These are phyloP conservation scores for Spirogloea muscicola DNA, from an alignment of 139 green algal genomes.

Conservation along the genomic window DNA sequence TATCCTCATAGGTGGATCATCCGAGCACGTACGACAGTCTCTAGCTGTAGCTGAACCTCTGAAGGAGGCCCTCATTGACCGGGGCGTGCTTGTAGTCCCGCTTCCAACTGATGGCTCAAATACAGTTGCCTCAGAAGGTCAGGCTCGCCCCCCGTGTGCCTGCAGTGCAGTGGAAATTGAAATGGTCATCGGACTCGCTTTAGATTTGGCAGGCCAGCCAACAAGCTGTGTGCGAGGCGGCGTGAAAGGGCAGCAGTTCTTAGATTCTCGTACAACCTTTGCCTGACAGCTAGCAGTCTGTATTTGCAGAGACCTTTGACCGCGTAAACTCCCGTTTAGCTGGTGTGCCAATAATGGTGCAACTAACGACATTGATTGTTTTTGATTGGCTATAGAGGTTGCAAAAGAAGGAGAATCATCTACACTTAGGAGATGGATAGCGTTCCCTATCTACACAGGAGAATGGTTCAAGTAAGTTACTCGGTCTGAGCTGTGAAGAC, in stretches of 20 bases:
- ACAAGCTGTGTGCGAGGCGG: not conserved
- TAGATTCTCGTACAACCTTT: no score
- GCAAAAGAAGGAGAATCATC: not conserved
- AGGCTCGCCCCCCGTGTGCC: no score
- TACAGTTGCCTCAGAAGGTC: not conserved
- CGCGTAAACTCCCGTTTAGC: no score
- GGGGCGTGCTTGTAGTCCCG: conserved; percentile 27
- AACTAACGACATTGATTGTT: not conserved
- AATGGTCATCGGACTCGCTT: not conserved
- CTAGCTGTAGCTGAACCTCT: conserved; percentile 13
- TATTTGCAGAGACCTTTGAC: not conserved
- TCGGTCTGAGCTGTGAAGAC: not conserved
- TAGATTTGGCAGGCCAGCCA: not conserved
- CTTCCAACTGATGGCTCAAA: conserved; percentile 11
- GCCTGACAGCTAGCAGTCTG: not conserved
- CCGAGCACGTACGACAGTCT: conserved; percentile 18
- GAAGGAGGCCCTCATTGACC: conserved; percentile 24
- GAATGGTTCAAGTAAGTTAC: conserved; percentile 19
- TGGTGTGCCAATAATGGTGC: no score
- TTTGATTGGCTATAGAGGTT: not conserved
- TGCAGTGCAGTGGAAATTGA: not conserved
- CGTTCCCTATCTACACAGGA: conserved; percentile 18
- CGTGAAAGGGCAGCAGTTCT: no score
- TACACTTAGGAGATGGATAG: conserved; percentile 14
- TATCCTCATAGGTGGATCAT: conserved; percentile 21